phyloP scores from a whole-genome alignment of 1,139 yeast genomes.

The Pichia sp. region DNA sequence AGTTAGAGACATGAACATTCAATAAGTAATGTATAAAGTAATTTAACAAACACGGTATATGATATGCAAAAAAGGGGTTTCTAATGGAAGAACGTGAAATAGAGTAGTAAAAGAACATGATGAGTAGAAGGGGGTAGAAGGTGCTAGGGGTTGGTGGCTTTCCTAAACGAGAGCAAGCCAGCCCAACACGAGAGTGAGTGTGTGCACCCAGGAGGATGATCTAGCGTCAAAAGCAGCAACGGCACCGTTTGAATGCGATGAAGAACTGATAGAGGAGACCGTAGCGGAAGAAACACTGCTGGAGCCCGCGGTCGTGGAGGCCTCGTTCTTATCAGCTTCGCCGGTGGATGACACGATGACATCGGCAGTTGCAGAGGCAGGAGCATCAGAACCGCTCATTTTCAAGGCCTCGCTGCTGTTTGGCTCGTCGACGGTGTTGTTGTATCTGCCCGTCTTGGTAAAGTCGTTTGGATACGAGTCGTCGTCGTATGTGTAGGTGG shows the following conservation, averaged over 20 bases:
- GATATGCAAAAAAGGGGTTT: background rate
- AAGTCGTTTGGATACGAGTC: constrained; percentile 37
- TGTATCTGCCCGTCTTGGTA: constrained; percentile 46
- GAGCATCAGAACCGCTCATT: constrained; percentile 5
- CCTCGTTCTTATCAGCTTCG: background rate
- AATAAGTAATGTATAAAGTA: background rate
- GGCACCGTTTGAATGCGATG: constrained; percentile 8
- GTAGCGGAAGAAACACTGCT: constrained; percentile 4
- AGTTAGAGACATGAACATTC: background rate
- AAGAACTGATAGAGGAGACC: constrained; percentile 15
- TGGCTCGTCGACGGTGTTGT: constrained; percentile 25
- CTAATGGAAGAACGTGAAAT: background rate
- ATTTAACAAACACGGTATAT: background rate
- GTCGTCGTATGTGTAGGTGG: constrained; percentile 19
- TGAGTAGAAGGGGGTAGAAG: too few species aligned
- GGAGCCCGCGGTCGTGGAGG: background rate
- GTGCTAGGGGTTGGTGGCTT: background rate
- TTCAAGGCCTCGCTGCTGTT: constrained; percentile 12
- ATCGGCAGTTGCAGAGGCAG: constrained; percentile 16
- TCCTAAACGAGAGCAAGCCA: constrained; percentile 7
- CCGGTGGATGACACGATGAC: background rate
- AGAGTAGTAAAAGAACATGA: background rate
- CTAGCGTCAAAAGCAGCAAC: background rate
- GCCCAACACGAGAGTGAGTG: constrained; percentile 4
- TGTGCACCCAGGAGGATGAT: constrained; percentile 4